Conservation (phyloP, 768 basidiomycete species). For the Rhodotorula paludigena region DNA sequence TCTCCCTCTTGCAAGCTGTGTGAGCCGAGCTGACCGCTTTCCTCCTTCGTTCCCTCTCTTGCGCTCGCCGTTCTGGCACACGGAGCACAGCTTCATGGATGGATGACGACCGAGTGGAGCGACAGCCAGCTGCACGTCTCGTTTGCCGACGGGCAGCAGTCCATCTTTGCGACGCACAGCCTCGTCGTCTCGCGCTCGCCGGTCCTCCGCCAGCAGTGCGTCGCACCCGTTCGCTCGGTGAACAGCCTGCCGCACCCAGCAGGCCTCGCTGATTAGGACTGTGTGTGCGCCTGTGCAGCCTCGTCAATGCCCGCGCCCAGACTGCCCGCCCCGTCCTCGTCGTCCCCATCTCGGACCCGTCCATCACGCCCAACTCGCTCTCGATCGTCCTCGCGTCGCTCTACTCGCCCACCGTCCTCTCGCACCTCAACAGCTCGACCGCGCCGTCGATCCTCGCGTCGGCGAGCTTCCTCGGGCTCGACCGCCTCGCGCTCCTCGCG, state of each 20-base stretch:
- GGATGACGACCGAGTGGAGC: not conserved
- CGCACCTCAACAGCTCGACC: conserved; percentile 1
- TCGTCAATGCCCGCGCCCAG: not conserved
- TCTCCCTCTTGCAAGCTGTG: too few relatives aligned
- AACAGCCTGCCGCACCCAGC: too few relatives aligned
- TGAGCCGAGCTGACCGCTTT: not conserved
- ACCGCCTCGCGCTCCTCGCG: conserved; percentile 2
- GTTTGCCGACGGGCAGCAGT: not conserved
- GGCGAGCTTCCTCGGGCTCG: conserved; percentile 17
- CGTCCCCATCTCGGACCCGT: conserved; percentile 6
- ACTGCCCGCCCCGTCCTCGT: not conserved
- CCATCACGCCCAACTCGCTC: conserved; percentile 12
- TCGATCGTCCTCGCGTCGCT: conserved; percentile 23
- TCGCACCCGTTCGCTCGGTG: not conserved
- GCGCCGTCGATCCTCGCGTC: conserved; percentile 12
- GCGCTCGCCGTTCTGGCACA: too few relatives aligned
- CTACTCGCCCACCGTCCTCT: conserved; percentile 23
- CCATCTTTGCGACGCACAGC: not conserved
- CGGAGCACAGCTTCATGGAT: not conserved
- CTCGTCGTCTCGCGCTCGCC: conserved; percentile 19
- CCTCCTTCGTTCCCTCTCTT: not conserved
- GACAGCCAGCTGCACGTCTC: conserved; percentile 1
- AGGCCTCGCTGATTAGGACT: too few relatives aligned
- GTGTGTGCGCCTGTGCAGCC: not conserved
- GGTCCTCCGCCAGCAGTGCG: not conserved